Base-by-base conservation (phyloP, 441 rosid species). In the Viola pubescens region DNA sequence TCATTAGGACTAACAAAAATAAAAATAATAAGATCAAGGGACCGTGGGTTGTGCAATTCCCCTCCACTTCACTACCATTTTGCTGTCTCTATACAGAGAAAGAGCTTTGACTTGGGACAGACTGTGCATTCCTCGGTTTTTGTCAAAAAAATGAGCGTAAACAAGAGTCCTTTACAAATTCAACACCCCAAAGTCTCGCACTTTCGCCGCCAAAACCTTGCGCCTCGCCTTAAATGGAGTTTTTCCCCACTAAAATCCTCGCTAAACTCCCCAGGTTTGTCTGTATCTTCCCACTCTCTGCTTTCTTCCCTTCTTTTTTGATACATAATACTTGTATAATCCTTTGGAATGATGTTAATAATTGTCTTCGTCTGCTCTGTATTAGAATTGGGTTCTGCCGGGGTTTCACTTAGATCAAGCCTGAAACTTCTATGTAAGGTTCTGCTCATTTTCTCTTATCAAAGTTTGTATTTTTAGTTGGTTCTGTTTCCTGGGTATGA, bases 371-470 rank as follows among this genome's bases (percentile, higher is more conserved):
- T 16, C 1, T 16, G 19, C 19, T 16, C 19, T 16, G 19, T 16
- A 16, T 16, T 16, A 66, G 64, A 61, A 11, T 57, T 68, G 38
- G 19, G 62, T 0, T 38, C 7, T 47, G 7, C 45, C 48, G 3
- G 48, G 70, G 66, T 13, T 44, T 58, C 76, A 10, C 37, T 66
- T 54, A 51, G 13, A 48, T 43, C 45, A 44, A 41, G 34, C 4
- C 50, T 51, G 48, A 6, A 37, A 57, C 54, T 56, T 67, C 63
- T 34, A 1, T 12, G 82, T 75, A 52, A 70, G 73, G 59, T 47
- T 19, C 7, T 48, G 39, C 42, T 67, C 43, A 0, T 58, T 51
- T 37, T 12, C 37, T 16, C 12, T 38, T 4, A 45, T 13, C 19
- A 8, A n/a, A 13, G 9, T 1, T 57, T 47, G 7, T 48, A 13